These are phyloP conservation scores for Aphanoascus verrucosus DNA, from an alignment of 2,329 filamentous ascomycete species.

Conservation along the genomic window DNA sequence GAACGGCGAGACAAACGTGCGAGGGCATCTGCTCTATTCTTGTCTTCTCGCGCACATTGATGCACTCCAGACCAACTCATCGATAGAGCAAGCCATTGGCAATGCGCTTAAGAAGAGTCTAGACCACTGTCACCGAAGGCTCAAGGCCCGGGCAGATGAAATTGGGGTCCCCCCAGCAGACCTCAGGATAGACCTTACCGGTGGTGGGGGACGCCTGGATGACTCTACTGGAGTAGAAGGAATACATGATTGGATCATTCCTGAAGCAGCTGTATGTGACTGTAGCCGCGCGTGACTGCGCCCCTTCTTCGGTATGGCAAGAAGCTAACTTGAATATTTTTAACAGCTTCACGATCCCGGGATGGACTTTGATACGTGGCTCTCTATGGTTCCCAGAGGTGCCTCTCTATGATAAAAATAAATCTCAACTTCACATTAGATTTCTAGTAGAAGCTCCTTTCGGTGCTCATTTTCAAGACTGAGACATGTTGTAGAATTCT, in stretches of 20 bases:
- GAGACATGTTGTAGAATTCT: too few relatives aligned
- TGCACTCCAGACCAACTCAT: constrained; percentile 7
- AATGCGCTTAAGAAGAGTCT: constrained; percentile 2
- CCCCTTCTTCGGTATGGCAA: not conserved
- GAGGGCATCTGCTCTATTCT: constrained; percentile 8
- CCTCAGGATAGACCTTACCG: not conserved
- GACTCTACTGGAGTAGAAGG: not conserved
- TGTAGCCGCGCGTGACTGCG: not conserved
- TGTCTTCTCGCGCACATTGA: constrained; percentile 14
- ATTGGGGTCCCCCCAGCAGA: not conserved
- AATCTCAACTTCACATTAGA: not conserved
- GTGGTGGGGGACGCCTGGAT: not conserved
- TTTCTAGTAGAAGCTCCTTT: too few relatives aligned
- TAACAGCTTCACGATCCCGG: not conserved
- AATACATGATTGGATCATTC: not conserved
- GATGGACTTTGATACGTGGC: constrained; percentile 2
- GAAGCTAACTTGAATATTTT: not conserved
- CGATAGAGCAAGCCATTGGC: constrained; percentile 1
- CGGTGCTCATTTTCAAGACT: too few relatives aligned
- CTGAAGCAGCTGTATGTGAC: not conserved
- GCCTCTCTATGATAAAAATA: not conserved
- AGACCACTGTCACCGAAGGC: constrained; percentile 1
- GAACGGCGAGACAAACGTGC: constrained; percentile 16
- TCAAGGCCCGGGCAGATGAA: constrained; percentile 2
- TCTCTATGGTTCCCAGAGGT: not conserved